Evolutionary conservation across 176 grass and related monocot species (phyloP).

Genomic region (Elymus sibiricus): DNA sequence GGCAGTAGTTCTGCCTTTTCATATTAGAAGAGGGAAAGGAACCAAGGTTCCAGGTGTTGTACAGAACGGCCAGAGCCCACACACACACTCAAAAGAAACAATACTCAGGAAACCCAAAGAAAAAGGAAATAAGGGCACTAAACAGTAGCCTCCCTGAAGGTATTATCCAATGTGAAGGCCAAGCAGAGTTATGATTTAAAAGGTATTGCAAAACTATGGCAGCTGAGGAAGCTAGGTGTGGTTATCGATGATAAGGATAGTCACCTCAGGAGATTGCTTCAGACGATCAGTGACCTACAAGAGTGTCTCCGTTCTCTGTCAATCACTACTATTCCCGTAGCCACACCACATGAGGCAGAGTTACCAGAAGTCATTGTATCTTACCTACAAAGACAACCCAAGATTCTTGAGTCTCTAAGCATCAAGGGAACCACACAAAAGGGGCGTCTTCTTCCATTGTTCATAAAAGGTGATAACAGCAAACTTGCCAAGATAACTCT

Average conservation of each 20-base stretch:
- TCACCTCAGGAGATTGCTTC: not conserved
- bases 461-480: accelerated
- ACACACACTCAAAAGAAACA: no score
- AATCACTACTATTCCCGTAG: not conserved
- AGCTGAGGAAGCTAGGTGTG: constrained; percentile 23
- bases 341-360: accelerated
- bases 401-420: constrained; percentile 18
- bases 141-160: no score
- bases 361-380: not conserved
- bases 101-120: no score
- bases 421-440: not conserved
- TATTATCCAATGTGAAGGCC: not conserved
- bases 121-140: no score
- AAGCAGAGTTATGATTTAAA: not conserved
- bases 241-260: not conserved
- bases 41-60: no score
- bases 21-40: no score
- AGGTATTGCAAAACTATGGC: not conserved
- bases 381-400: not conserved
- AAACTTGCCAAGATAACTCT: constrained; percentile 32
- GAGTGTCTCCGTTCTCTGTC: not conserved
- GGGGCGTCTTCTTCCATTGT: not conserved
- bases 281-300: not conserved
- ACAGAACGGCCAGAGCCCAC: no score
- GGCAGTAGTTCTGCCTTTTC: no score